Evolutionary conservation across 192 early-diverging fungal species (phyloP).

Genomic region (Powellomyces hirtus): DNA sequence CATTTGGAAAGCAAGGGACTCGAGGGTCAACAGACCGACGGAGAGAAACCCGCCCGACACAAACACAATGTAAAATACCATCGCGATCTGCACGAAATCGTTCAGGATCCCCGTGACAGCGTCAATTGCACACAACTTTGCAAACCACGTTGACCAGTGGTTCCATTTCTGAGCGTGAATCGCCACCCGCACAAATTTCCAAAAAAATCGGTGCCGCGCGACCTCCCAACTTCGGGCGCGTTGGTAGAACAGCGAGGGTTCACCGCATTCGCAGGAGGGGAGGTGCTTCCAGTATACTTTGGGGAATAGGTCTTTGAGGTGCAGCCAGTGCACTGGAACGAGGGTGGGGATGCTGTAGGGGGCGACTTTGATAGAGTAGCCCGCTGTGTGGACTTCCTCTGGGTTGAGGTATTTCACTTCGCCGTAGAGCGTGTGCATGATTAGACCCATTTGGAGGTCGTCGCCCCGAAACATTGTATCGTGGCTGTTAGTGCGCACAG

Average conservation of each 20-base stretch:
- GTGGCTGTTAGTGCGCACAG: constrained; percentile 17
- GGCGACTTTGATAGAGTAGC: not conserved
- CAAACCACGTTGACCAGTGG: constrained; percentile 6
- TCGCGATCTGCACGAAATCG: constrained; percentile 13
- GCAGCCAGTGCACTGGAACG: constrained; percentile 13
- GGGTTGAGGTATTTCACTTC: constrained; percentile 1
- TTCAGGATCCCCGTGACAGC: constrained; percentile 6
- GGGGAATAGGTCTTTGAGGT: constrained; percentile 26
- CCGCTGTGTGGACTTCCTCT: not conserved
- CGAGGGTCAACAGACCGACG: not conserved
- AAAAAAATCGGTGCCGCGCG: constrained; percentile 10
- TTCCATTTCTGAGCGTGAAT: not conserved
- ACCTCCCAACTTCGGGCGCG: constrained; percentile 13
- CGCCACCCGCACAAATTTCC: not conserved
- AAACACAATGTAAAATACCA: not conserved
- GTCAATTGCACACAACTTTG: constrained; percentile 5
- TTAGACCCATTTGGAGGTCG: constrained; percentile 26
- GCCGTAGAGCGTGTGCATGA: constrained; percentile 17
- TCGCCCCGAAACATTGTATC: constrained; percentile 28
- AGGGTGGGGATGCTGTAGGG: constrained; percentile 12
- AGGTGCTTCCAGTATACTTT: constrained; percentile 13
- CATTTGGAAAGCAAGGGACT: not conserved
- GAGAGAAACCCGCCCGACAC: not conserved
- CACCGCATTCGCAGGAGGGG: constrained; percentile 11
- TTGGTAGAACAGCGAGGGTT: constrained; percentile 32